Evolutionary conservation across 1,284 basidiomycete species (phyloP).

Genomic region (Bjerkandera adusta): DNA sequence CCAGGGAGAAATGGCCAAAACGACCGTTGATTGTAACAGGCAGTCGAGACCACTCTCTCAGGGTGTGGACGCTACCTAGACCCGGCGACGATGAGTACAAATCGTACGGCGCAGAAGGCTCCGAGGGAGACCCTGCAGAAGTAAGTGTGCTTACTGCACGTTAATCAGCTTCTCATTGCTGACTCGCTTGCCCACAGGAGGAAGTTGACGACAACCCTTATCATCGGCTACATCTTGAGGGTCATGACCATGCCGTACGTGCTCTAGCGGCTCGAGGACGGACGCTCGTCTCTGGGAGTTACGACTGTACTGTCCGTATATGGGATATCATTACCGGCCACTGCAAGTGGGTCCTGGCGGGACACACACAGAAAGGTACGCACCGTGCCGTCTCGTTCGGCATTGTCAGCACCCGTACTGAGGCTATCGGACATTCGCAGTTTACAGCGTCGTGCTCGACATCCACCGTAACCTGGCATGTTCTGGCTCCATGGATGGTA

Average conservation of each 20-base stretch:
- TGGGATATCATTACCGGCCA: constrained; percentile 93
- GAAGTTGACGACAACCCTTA: constrained; percentile 88
- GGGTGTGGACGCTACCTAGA: constrained; percentile 88
- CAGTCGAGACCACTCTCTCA: constrained; percentile 84
- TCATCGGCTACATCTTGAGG: constrained; percentile 80
- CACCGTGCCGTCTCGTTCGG: neutral
- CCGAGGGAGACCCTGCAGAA: constrained; percentile 66
- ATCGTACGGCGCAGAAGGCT: constrained; percentile 68
- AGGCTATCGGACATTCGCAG: constrained; percentile 43
- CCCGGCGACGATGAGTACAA: constrained; percentile 76
- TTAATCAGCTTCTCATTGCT: neutral
- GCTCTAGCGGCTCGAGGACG: constrained; percentile 89
- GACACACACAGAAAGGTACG: constrained; percentile 89
- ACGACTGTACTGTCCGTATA: constrained; percentile 89
- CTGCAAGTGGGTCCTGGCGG: constrained; percentile 77
- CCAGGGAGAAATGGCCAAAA: constrained; percentile 80
- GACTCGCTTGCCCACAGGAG: constrained; percentile 38
- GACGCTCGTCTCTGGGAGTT: constrained; percentile 91
- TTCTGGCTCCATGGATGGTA: constrained; percentile 96
- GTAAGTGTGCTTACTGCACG: constrained; percentile 35
- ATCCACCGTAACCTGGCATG: constrained; percentile 82
- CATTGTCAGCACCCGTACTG: constrained; percentile 1
- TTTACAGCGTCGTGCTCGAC: constrained; percentile 90
- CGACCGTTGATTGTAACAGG: constrained; percentile 90
- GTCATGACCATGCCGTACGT: constrained; percentile 89